Evolutionary conservation across 108 stramenopile genomes (phyloP), one percentile per base, ranked within the genome.

Genomic region (Fistulifera solaris): DNA sequence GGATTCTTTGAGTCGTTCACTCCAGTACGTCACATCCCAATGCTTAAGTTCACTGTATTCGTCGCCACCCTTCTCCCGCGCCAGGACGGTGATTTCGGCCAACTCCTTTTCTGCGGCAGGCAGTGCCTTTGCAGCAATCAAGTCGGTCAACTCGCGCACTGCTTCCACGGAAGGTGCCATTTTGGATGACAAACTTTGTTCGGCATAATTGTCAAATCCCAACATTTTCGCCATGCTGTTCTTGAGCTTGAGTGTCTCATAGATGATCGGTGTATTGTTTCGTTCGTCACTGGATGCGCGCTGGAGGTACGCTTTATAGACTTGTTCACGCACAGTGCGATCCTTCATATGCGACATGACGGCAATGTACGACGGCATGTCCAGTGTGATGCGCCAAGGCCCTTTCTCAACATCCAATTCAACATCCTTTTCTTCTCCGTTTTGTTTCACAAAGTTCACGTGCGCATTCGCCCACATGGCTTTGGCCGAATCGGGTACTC

Each of bases 341-440:
- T 88, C 87, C 35, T 80, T 64, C 23, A 95, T 38, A 62, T 96
- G 94, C 60, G 82, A 76, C 95, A 97, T 93, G 50, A 78, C 89
- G 17, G 98, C 91, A 46, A 98, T 53, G 71, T 97, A 98, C 42
- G 76, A 77, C 0, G 98, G 98, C 35, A 84, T 83, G 70, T 97
- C 98, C 42, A 97, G 67, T 2, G 96, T 95, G 28, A 97, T 73
- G 10, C 89, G 58, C 94, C 94, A 98, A 1, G 98, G 98, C 7
- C 98, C 96, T 21, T 50, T 62, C 55, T 83, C 75, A 6, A 91
- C 49, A 55, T 94, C 77, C 58, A 92, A 66, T 52, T 89, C 85
- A 39, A 73, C 71, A 44, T 65, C 74, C 38, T 73, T 59, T 42
- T 71, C 54, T 5, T 43, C 62, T 15, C 54, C 67, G 17, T 63